phyloP scores from a whole-genome alignment of 495 filamentous ascomycete species.

The Penicillium argentinense region DNA sequence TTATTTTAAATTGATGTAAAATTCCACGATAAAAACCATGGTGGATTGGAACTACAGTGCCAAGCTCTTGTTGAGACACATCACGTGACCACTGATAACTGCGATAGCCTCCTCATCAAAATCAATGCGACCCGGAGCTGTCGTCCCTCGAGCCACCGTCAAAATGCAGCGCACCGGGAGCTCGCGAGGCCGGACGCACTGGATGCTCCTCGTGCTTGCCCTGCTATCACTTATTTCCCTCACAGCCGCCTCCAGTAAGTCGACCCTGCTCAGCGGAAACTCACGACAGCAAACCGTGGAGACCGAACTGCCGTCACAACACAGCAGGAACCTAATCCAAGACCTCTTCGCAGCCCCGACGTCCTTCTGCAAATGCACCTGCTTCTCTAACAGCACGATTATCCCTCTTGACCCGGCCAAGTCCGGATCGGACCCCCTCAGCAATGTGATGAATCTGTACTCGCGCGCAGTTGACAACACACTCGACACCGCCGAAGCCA shows the following conservation, averaged over 20 bases:
- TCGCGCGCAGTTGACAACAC: constrained; percentile 15
- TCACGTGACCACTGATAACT: too few species aligned
- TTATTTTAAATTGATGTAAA: too few species aligned
- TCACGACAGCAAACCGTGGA: not conserved
- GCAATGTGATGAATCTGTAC: constrained; percentile 28
- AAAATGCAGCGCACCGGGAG: not conserved
- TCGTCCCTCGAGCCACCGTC: not conserved
- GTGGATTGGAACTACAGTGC: too few species aligned
- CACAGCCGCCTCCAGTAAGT: constrained; percentile 3
- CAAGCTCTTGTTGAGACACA: too few species aligned
- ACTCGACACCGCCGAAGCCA: not conserved
- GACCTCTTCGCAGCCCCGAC: constrained; percentile 50
- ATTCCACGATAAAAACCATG: too few species aligned
- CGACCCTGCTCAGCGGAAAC: not conserved
- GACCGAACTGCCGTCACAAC: not conserved
- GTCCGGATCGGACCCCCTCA: constrained; percentile 19
- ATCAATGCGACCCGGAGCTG: not conserved
- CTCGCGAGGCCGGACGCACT: not conserved
- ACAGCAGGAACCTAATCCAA: constrained; percentile 11
- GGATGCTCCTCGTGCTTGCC: not conserved
- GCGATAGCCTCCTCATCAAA: not conserved
- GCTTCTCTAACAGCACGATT: constrained; percentile 87
- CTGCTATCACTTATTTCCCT: constrained; percentile 2
- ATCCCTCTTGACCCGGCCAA: constrained; percentile 54
- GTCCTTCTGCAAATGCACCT: constrained; percentile 98